Base-by-base conservation (phyloP, 2,329 filamentous ascomycete species). In the Rhinocladiella mackenziei region DNA sequence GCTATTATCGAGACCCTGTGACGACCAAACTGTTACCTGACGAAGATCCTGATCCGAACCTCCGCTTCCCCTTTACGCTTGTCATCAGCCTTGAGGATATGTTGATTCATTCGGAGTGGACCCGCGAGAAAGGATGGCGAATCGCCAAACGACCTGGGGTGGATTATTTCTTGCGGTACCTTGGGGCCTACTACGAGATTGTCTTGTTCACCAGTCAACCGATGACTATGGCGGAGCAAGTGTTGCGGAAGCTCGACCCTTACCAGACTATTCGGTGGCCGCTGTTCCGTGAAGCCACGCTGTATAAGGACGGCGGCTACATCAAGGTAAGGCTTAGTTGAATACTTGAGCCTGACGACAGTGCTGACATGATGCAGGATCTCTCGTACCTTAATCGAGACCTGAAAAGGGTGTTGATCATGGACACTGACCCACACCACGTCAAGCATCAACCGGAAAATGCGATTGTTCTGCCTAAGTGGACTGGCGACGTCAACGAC, bases 371-470 rank as follows among this genome's bases (percentile, higher is more conserved):
- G 10, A 14, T 10, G 7, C 58, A 94, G 87, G 92, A 98, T 63
- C 80, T 98, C n/a, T 89, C 89, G 2, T 97, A 95, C 69, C 80
- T 98, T 36, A 98, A 98, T 73, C 86, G 92, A 47, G 89, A 95
- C 61, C 77, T 96, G 23, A 92, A 86, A 55, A 97, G 97, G 71
- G 88, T 94, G 36, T 88, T 98, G 63, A 82, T 98, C 58, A 78
- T 98, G 60, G 92, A 98, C 65, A 95, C 88, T 35, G 83, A 94
- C 54, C 70, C 83, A 28, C 72, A 78, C 29, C 88, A 96, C 60
- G 86, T 91, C 49, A 84, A 86, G 58, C 79, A 84, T 54, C 92
- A 98, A 62, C 92, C 92, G n/a, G 88, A 95, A 60, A 98, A 98
- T 66, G 88, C 92, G 55, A 92, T 98, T 56, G 72, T 97, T 34